Evolutionary conservation across 345 rosid genomes (phyloP).

Genomic region (Barbarea vulgaris): DNA sequence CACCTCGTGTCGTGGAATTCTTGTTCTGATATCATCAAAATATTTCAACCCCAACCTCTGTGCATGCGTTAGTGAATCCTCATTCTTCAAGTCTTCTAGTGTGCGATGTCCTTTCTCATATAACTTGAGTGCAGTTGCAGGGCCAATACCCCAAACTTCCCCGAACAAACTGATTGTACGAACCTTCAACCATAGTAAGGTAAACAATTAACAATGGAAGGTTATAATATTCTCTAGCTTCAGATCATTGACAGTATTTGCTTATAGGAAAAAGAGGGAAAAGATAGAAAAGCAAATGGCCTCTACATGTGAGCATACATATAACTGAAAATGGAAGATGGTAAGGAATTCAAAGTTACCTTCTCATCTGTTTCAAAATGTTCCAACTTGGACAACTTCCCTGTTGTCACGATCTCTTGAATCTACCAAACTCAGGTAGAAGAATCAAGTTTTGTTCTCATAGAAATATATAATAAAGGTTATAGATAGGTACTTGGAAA

Average conservation of each 20-base stretch:
- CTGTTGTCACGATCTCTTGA: conserved; percentile 88
- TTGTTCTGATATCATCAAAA: conserved; percentile 78
- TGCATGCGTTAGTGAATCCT: conserved; percentile 73
- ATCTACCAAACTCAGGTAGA: conserved; percentile 53
- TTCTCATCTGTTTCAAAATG: conserved; percentile 95
- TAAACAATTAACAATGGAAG: background rate
- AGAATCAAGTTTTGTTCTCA: background rate
- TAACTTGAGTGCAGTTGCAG: conserved; percentile 88
- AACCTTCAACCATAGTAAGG: conserved; percentile 54
- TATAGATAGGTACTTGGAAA: background rate
- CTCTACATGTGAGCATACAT: conserved; percentile 1
- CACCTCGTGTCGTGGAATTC: conserved; percentile 93
- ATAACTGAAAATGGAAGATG: background rate
- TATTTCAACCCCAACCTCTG: conserved; percentile 90
- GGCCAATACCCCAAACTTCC: conserved; percentile 98
- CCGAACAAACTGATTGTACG: conserved; percentile 80
- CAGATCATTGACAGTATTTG: background rate
- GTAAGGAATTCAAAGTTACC: conserved; percentile 47
- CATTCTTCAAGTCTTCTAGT: conserved; percentile 75
- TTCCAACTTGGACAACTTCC: conserved; percentile 88
- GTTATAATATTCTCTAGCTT: background rate
- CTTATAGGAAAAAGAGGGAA: background rate
- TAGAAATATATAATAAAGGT: conserved; percentile 5
- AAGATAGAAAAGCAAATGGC: background rate
- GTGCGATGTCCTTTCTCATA: conserved; percentile 88